These are phyloP conservation scores for Monosporozyma siamensis DNA, from an alignment of 805 yeast genomes.

Conservation along the genomic window DNA sequence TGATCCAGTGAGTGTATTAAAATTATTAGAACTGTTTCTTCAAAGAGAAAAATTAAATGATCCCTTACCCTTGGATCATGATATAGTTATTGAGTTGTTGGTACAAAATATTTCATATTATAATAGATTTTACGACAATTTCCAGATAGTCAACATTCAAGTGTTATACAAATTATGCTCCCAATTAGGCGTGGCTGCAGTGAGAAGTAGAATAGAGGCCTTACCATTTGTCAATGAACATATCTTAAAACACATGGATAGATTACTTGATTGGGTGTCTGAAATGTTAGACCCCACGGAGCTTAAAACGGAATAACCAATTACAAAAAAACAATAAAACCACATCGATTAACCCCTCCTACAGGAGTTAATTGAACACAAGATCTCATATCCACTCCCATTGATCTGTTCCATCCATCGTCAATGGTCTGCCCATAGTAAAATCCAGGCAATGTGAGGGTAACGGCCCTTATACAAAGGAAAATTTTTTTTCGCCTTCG, in stretches of 20 bases:
- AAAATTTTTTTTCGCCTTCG: background rate
- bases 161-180: slow-evolving; percentile 35
- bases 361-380: background rate
- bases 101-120: slow-evolving; percentile 52
- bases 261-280: slow-evolving; percentile 1
- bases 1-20: slow-evolving; percentile 48
- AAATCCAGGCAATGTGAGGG: background rate
- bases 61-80: slow-evolving; percentile 19
- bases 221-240: slow-evolving; percentile 14
- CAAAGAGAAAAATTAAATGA: background rate
- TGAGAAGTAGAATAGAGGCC: slow-evolving; percentile 16
- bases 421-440: no score
- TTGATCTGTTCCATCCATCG: no score
- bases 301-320: background rate
- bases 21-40: slow-evolving; percentile 37
- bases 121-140: slow-evolving; percentile 54
- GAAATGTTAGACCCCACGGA: background rate
- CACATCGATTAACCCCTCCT: no score
- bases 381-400: no score
- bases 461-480: background rate
- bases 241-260: slow-evolving; percentile 5
- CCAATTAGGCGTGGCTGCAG: slow-evolving; percentile 14
- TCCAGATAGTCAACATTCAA: slow-evolving; percentile 35
- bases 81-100: slow-evolving; percentile 35
- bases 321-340: no score